Evolutionary conservation across 2,329 filamentous ascomycete species (phyloP), one percentile per base, ranked within the genome.

Genomic region (Penicillium sp.): DNA sequence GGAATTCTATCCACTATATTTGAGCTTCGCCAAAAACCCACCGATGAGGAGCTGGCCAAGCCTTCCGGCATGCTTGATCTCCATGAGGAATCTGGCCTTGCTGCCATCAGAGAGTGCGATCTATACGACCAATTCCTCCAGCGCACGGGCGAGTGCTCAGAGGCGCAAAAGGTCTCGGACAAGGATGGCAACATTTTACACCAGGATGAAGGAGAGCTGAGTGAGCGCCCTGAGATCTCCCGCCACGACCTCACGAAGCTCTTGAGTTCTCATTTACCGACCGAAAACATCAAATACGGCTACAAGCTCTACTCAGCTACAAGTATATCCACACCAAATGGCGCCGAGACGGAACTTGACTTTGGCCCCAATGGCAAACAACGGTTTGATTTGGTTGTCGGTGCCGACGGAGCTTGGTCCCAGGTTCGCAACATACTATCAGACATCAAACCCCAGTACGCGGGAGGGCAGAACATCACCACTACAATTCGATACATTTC

Each of bases 1-100:
- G 25, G 46, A 8, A 64, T 68, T 13, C 46, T 54, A 42, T 60
- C 55, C 33, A 63, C 55, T 4, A 51, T 69, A 35, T 68, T 58
- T 42, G 73, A 75, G 60, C 51, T 47, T 5, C 57, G 57, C 44
- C 60, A 62, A n/a, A 64, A 69, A 58, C 69, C 43, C 57, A 63
- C 42, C 7, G 57, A 48, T 4, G 43, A 45, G 42, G 55, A 54
- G 9, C 51, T 52, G n/a, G 51, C 46, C 46, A 56, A 44, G 39
- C 64, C 51, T 33, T 54, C 46, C 11, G 66, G 65, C 0, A 58
- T 55, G 48, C 59, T 67, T 10, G 66, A 68, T 46, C 53, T 68
- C 14, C 65, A 68, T 41, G 53, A 60, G 10, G 58, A 61, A 35
- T 61, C 65, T 13, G 66, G 65, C 2, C 51, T 65, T 4, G 53